Evolutionary conservation across 1,139 yeast species (phyloP), one percentile per base, ranked within the genome.

Genomic region (Pichia sp.): DNA sequence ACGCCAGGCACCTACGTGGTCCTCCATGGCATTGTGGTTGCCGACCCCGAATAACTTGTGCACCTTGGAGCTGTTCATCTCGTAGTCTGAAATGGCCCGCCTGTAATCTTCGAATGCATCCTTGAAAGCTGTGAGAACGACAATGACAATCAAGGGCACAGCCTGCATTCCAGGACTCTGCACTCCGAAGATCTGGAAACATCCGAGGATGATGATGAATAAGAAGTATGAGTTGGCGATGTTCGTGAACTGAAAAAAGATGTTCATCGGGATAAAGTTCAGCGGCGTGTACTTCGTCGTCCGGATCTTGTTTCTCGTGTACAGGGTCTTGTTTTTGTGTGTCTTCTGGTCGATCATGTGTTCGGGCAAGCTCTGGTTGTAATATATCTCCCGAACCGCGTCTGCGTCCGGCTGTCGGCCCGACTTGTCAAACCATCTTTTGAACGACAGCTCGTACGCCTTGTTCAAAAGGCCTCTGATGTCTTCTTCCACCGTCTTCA

Each of bases 201-300:
- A 68, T 16, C 85, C 85, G 57, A 81, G 65, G 50, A 81, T 76
- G 59, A 79, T 75, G 64, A 80, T 68, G 27, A 73, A 67, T 55
- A 81, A 71, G 69, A 81, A 81, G 64, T 80, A 81, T 34, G 78
- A 67, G 63, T 81, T 81, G 56, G 86, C 86, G 50, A 80, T 74
- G 60, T 81, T 81, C 49, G 74, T 73, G 64, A 81, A 81, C 63
- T 81, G 85, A 58, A 74, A 69, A 24, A 69, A 63, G 34, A 81
- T 67, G 61, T 80, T 80, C 64, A 79, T 80, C 4, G 85, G 85
- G 31, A 81, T 59, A 58, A 81, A 81, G 45, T 77, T 68, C 49
- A 81, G 60, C 3, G 85, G 84, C 2, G 85, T 81, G 63, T 81
- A 81, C 66, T 80, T 81, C 6, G 86, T 80, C 5, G 85, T 80